Conservation (phyloP, 2,329 filamentous ascomycete species). For the Pyrenochaeta sp. region DNA sequence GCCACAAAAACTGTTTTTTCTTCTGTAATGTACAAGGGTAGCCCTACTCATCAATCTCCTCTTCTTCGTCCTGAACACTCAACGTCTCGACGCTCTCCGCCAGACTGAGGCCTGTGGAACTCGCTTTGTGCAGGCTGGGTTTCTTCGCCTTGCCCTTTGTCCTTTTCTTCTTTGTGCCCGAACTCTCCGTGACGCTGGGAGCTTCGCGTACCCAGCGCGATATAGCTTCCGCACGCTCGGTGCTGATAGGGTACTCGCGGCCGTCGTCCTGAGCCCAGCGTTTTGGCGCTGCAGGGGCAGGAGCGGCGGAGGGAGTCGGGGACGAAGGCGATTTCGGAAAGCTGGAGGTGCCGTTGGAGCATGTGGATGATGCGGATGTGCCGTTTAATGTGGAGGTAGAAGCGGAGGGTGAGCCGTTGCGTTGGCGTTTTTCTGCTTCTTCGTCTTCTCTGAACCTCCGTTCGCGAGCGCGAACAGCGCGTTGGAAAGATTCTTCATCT, state of each 20-base stretch:
- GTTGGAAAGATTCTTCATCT: constrained; percentile 72
- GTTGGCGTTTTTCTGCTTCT: constrained; percentile 44
- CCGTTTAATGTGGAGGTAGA: neutral
- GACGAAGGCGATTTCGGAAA: neutral
- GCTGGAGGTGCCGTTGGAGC: neutral
- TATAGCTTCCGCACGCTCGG: constrained; percentile 74
- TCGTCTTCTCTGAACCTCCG: constrained; percentile 66
- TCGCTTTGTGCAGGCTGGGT: neutral
- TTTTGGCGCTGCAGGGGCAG: constrained; percentile 52
- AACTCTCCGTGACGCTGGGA: constrained; percentile 48
- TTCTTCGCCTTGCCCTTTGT: constrained; percentile 33
- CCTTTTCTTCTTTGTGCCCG: constrained; percentile 47
- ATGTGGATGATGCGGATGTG: neutral
- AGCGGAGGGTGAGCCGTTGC: constrained; percentile 3
- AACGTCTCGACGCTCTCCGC: constrained; percentile 30
- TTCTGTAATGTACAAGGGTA: neutral
- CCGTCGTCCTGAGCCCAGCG: constrained; percentile 71
- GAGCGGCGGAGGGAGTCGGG: neutral
- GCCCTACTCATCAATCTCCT: constrained; percentile 18
- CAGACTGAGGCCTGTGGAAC: constrained; percentile 17
- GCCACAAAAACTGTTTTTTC: neutral
- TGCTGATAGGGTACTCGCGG: constrained; percentile 74
- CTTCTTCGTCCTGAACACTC: constrained; percentile 26
- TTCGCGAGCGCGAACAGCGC: constrained; percentile 69
- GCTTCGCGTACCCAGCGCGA: constrained; percentile 71